Base-by-base conservation (phyloP, 768 basidiomycete species). In the Leccinum sublutescens region DNA sequence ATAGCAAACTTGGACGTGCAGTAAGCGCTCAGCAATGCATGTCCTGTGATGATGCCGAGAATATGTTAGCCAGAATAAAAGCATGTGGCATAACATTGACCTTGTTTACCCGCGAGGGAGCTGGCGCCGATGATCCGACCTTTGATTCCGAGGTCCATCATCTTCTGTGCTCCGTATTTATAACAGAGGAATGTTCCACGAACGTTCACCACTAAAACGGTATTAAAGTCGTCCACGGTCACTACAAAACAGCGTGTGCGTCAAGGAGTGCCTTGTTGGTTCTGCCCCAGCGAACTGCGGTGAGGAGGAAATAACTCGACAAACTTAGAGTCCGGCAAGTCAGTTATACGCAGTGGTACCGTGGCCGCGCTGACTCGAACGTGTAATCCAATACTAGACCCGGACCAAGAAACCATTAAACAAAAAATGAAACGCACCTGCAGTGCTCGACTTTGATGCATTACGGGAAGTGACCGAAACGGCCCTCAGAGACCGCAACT, bases 91-190 rank as follows among this genome's bases (percentile, higher is more conserved):
- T 60, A 17, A 0, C 21, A 47, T 12, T 45, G 48, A 66, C 70
- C 71, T 68, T 58, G 64, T 59, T 71, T 72, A 19, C 78, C 79
- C 1, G 69, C 72, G 0, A 77, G 59, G 5, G 80, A 82, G 38
- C 64, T 64, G 12, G 58, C 64, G 64, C 79, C 77, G 11, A 81
- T 73, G 15, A 81, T 79, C 15, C 79, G 68, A 1, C 79, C 79
- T 11, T 77, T 76, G 6, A 50, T 62, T 7, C 77, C 78, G 62
- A 77, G 80, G 29, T 73, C 71, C 51, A 81, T 67, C 80, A 80
- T 80, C 59, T 77, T 74, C 25, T 64, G 62, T 7, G 78, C 80
- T 12, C 77, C 80, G 53, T 75, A 69, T 59, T 79, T 80, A 61
- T 78, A 79, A 52, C 72, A 74, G 17, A 79, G 64, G 62, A 80